These are phyloP conservation scores for Dioscorea cayenensis DNA, from an alignment of 116 monocot species.

Conservation along the genomic window DNA sequence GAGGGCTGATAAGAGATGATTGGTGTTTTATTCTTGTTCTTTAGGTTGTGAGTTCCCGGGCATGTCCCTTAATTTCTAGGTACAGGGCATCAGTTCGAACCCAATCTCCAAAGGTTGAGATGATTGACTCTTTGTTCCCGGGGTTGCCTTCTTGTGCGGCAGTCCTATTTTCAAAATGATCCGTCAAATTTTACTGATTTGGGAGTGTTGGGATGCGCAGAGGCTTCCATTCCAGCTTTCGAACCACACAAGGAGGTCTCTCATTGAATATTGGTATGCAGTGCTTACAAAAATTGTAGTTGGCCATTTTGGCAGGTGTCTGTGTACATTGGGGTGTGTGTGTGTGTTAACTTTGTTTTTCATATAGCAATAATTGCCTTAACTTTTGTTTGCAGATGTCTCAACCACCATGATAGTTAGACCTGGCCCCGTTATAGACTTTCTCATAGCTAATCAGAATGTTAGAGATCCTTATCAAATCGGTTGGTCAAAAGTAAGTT, in stretches of 20 bases:
- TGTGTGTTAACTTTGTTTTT: background rate
- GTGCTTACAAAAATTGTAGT: too few species aligned
- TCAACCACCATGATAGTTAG: conserved; percentile 95
- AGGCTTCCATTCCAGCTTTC: conserved; percentile 90
- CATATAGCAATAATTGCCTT: background rate
- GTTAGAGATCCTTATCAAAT: conserved; percentile 42
- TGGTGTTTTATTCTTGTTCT: background rate
- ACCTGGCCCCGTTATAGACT: conserved; percentile 80
- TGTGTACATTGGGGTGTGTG: background rate
- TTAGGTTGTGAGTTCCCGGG: conserved; percentile 94
- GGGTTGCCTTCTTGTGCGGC: conserved; percentile 88
- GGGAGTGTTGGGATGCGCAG: conserved; percentile 82
- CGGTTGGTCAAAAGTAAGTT: conserved; percentile 80
- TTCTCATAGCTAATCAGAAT: conserved; percentile 72
- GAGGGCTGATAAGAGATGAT: conserved; percentile 31
- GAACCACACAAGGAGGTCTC: conserved; percentile 64
- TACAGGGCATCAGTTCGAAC: conserved; percentile 89
- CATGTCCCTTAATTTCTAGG: conserved; percentile 80
- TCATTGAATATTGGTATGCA: conserved; percentile 78
- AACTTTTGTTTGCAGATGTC: conserved; percentile 49
- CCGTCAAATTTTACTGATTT: conserved; percentile 58
- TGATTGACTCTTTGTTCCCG: conserved; percentile 90
- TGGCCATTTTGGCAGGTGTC: background rate
- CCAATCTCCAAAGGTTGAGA: conserved; percentile 83
- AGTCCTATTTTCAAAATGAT: conserved; percentile 82